Conservation (phyloP, 345 rosid genomes). For the Sonneratia alba region DNA sequence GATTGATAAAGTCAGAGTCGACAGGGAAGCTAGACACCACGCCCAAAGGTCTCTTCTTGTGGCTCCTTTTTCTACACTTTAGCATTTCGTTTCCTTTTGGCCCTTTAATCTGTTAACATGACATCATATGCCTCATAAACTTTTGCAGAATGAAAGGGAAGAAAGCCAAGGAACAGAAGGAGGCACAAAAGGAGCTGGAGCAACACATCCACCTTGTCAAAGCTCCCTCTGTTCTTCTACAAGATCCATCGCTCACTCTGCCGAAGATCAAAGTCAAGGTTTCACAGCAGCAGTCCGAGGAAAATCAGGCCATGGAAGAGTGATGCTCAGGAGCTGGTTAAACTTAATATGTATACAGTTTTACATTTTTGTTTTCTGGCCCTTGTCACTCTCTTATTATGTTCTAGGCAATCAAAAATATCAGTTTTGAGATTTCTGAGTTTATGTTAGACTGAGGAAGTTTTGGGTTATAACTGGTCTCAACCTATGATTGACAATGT, state of each 20-base stretch:
- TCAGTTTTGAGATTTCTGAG: too few relatives aligned
- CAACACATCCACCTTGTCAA: slow-evolving; percentile 5
- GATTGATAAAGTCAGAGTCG: slow-evolving; percentile 61
- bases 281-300: not conserved
- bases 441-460: too few relatives aligned
- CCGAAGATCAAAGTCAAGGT: slow-evolving; percentile 6
- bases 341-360: not conserved
- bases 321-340: not conserved
- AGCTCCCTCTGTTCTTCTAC: not conserved
- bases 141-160: slow-evolving; percentile 8
- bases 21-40: slow-evolving; percentile 49
- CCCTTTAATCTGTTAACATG: too few relatives aligned
- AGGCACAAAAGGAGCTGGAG: slow-evolving; percentile 2
- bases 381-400: not conserved
- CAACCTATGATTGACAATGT: too few relatives aligned
- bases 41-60: slow-evolving; percentile 28
- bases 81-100: not conserved
- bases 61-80: not conserved
- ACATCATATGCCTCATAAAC: too few relatives aligned
- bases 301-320: not conserved
- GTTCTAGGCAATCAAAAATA: not conserved
- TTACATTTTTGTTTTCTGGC: not conserved
- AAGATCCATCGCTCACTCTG: slow-evolving; percentile 6
- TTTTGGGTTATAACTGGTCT: not conserved
- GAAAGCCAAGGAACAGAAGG: slow-evolving; percentile 9